Percentiles rank a stretch among this genome's conserved stretches.
Conservation (phyloP, 2,329 filamentous ascomycete species). For the Aspergillus sclerotialis region DNA sequence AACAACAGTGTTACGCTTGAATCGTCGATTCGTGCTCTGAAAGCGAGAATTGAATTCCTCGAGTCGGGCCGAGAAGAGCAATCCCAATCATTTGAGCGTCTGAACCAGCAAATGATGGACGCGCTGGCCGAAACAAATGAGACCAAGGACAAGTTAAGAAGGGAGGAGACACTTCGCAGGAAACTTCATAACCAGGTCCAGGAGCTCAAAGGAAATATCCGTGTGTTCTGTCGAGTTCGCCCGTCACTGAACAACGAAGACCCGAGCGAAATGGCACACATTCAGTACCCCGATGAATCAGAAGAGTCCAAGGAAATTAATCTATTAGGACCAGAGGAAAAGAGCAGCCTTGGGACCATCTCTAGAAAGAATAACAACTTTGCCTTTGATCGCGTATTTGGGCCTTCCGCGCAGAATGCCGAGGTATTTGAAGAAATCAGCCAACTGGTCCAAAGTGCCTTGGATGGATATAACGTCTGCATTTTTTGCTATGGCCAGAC, state of each 20-base stretch:
- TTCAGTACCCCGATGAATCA: constrained; percentile 70
- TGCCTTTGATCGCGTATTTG: constrained; percentile 88
- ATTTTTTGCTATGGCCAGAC: constrained; percentile 99
- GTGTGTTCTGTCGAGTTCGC: constrained; percentile 93
- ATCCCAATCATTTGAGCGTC: constrained; percentile 73
- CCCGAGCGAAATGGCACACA: constrained; percentile 59
- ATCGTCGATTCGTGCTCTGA: constrained; percentile 65
- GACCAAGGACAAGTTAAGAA: constrained; percentile 74
- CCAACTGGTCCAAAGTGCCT: constrained; percentile 88
- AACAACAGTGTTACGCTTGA: constrained; percentile 62
- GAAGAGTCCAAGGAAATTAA: constrained; percentile 84
- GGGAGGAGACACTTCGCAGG: constrained; percentile 81
- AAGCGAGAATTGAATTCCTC: constrained; percentile 78
- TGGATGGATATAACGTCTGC: constrained; percentile 97
- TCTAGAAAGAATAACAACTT: constrained; percentile 76
- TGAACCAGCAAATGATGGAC: constrained; percentile 73
- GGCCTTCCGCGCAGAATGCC: constrained; percentile 66
- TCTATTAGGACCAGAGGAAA: constrained; percentile 75
- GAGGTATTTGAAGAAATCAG: constrained; percentile 95
- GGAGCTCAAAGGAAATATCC: constrained; percentile 95
- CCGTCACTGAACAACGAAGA: constrained; percentile 58
- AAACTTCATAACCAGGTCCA: constrained; percentile 97
- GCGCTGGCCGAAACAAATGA: constrained; percentile 63
- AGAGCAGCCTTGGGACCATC: constrained; percentile 68
- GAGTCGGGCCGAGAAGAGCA: constrained; percentile 87